Evolutionary conservation across 192 early-diverging fungal genomes (phyloP), one percentile per base, ranked within the genome.

Genomic region (Coemansia sp.): DNA sequence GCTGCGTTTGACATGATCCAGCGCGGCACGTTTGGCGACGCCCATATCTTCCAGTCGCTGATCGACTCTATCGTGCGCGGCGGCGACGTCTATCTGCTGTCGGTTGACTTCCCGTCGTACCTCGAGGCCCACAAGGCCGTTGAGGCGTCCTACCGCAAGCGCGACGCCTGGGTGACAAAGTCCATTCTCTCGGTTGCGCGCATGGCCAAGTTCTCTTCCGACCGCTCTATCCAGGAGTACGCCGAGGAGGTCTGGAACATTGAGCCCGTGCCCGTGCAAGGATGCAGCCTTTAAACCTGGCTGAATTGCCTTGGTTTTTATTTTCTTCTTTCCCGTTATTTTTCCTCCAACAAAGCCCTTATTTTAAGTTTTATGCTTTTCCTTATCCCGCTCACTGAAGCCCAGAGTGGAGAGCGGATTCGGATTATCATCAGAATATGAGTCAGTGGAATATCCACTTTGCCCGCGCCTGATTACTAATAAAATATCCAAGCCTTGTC

Each of bases 181-280:
- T 93, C 90, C 61, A 97, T 99, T 68, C 84, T 88, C 56, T 94
- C 92, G 40, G 92, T 94, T 32, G 92, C 95, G 56, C 83, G 89
- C 67, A 98, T 98, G 95, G 90, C 95, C 79, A 96, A 96, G 77
- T 99, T 99, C 84, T 94, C 89, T 61, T 88, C 88, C 49, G 92
- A 92, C 77, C 89, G 92, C 67, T 78, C 97, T 19, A 93, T 98
- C 83, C 78, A 89, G 69, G 97, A 99, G 65, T 99, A 98, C 63
- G 95, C 96, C 23, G 87, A 94, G 60, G 84, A 87, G 38, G 95
- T 99, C 71, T 99, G 97, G 97, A 85, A 92, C 62, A 86, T 91
- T 69, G 86, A 91, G 79, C 90, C 87, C 4, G 67, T 68, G 52
- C 81, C 76, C 11, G 81, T 83, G 6, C 57, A 40, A 50, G 67